Percentiles rank a stretch among this genome's conserved stretches.
phyloP scores from a whole-genome alignment of 1,139 yeast genomes.

The Taphrina deformans region DNA sequence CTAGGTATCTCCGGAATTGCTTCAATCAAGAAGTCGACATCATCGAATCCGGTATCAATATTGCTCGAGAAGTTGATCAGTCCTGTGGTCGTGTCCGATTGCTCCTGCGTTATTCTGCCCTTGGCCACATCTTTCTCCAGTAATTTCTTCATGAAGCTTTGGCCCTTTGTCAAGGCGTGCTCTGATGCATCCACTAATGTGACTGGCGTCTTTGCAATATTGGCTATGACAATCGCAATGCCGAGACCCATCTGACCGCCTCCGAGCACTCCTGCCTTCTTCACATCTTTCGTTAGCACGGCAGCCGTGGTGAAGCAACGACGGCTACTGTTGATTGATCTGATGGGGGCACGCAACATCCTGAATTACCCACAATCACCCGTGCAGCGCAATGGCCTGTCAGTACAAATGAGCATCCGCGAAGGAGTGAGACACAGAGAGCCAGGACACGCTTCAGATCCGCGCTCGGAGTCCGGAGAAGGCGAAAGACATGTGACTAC shows the following conservation, averaged over 20 bases:
- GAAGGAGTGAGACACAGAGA: too few relatives aligned
- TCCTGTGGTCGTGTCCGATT: slow-evolving; percentile 44
- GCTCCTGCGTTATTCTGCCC: slow-evolving; percentile 45
- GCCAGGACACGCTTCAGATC: too few relatives aligned
- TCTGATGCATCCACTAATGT: slow-evolving; percentile 47
- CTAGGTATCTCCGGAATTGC: slow-evolving; percentile 51
- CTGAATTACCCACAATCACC: too few relatives aligned
- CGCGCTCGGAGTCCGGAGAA: not conserved
- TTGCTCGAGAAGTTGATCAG: slow-evolving; percentile 43
- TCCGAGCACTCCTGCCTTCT: slow-evolving; percentile 25
- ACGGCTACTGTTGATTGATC: not conserved
- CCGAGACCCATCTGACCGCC: slow-evolving; percentile 46
- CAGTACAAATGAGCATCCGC: too few relatives aligned
- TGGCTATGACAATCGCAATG: slow-evolving; percentile 51
- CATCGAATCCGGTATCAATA: slow-evolving; percentile 40
- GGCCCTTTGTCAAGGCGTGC: slow-evolving; percentile 45
- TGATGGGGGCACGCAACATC: not conserved
- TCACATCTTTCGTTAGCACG: slow-evolving; percentile 15
- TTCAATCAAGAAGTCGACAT: slow-evolving; percentile 49
- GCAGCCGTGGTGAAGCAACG: not conserved
- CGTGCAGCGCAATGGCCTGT: too few relatives aligned
- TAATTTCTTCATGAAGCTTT: slow-evolving; percentile 46
- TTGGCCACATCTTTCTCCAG: slow-evolving; percentile 48
- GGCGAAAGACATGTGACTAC: not conserved
- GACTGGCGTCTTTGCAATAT: slow-evolving; percentile 48